Base-by-base conservation (phyloP, 345 rosid genomes). In the Dipteronia dyeriana region DNA sequence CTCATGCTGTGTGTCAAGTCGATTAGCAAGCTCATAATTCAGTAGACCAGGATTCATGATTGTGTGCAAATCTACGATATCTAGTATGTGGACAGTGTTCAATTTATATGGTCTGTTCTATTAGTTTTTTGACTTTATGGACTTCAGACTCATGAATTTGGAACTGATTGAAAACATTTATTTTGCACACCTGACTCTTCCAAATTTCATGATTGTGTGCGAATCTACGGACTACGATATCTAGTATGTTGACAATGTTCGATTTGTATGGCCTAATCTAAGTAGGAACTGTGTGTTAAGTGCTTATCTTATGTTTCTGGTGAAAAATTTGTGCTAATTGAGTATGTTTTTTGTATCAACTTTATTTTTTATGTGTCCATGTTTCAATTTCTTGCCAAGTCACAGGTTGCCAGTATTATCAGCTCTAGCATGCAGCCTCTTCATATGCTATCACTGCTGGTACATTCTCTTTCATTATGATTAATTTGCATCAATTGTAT, bases 371-470 rank as follows among this genome's bases (percentile, higher is more conserved):
- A 14, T 73, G 8, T 56, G 13, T 57, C 51, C 57, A 25, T 41
- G 1, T 69, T 61, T 34, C 47, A 51, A 17, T 34, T 38, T 8
- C 16, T 34, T 73, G 7, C 47, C 22, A 22, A 66, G 47, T 72
- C 34, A 34, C 83, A 89, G 92, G 86, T 47, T 79, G 89, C 89
- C 76, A 81, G 83, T 77, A 68, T 84, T 67, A 26, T 90, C 71
- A 81, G 78, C 84, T 86, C 90, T 22, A 84, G 86, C 89, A 75
- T 88, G 66, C 93, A 90, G 56, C 93, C 93, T 82, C 82, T 86
- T 71, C 84, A 75, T 56, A 86, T 85, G 91, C 12, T 78, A 56
- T 74, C 83, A 39, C 12, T 84, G 29, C 78, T 79, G 90, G 93
- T 87, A 85, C 73, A 19, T 49, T 39, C 19, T 34, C 26, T 20